Evolutionary conservation across 768 basidiomycete genomes (phyloP).

Genomic region (Cystofilobasidium ferigula): DNA sequence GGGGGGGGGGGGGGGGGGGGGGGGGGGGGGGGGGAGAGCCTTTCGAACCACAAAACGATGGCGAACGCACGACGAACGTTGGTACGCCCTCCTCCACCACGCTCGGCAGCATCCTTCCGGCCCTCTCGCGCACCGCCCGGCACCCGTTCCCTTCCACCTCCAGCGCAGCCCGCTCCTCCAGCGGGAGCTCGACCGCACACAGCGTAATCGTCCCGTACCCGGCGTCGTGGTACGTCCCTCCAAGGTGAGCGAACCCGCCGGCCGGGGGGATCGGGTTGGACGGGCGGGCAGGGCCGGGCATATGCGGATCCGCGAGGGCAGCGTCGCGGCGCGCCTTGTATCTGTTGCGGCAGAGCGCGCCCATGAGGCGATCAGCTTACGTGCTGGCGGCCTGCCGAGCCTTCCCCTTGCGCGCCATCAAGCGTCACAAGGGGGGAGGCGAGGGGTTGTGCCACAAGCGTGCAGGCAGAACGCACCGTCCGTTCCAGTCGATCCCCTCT

Average conservation of each 20-base stretch:
- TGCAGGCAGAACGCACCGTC: constrained; percentile 8
- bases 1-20: no score
- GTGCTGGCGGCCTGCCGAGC: no score
- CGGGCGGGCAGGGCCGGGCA: background rate
- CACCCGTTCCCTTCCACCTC: background rate
- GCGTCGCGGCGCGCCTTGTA: background rate
- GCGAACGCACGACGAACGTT: constrained; percentile 1
- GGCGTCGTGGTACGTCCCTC: constrained; percentile 20
- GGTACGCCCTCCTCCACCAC: background rate
- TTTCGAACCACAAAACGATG: no score
- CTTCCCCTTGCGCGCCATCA: no score
- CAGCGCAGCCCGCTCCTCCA: background rate
- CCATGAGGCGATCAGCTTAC: no score
- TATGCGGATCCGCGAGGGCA: background rate
- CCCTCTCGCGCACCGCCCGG: background rate
- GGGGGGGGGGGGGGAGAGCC: no score
- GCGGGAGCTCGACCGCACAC: background rate
- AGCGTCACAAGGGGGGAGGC: no score
- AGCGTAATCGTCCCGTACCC: constrained; percentile 23
- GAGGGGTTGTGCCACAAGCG: no score
- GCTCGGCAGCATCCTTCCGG: background rate
- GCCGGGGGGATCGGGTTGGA: background rate
- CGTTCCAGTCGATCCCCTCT: constrained; percentile 18
- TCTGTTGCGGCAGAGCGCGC: background rate
- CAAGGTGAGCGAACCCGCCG: background rate